These are phyloP conservation scores for Citrus unshiu DNA, from an alignment of 345 rosid species.

Conservation along the genomic window DNA sequence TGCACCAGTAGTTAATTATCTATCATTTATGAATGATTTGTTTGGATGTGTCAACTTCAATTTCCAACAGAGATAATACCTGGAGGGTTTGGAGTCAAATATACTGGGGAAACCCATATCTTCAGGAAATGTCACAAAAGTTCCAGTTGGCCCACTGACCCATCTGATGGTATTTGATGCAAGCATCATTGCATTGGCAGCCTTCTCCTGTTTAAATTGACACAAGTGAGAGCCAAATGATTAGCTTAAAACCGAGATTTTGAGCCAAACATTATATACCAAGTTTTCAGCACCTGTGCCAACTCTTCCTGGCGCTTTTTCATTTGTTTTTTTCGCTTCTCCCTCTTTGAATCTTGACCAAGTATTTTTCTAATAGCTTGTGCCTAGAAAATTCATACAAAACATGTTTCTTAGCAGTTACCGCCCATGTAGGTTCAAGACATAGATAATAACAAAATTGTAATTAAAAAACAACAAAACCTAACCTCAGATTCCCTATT, in stretches of 20 bases:
- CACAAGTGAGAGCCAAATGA: conserved; percentile 2
- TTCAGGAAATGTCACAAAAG: conserved; percentile 67
- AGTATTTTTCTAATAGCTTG: conserved; percentile 94
- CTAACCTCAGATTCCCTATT: conserved; percentile 81
- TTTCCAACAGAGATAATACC: conserved; percentile 30
- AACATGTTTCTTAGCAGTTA: conserved; percentile 11
- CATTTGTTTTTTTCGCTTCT: conserved; percentile 79
- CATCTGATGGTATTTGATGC: conserved; percentile 56
- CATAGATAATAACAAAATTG: background rate
- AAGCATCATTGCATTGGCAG: conserved; percentile 50
- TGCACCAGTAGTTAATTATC: background rate
- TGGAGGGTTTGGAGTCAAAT: conserved; percentile 52
- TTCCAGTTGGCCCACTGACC: conserved; percentile 68
- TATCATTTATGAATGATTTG: too few species aligned
- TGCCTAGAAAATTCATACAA: conserved; percentile 42
- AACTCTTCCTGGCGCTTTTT: conserved; percentile 81
- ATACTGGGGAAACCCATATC: conserved; percentile 78
- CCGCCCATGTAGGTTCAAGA: background rate
- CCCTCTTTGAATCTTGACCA: conserved; percentile 87
- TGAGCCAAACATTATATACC: background rate
- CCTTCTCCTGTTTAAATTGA: conserved; percentile 57
- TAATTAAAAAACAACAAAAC: conserved; percentile 11
- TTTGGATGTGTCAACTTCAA: background rate
- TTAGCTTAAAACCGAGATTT: conserved; percentile 1
- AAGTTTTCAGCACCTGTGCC: conserved; percentile 56